Base-by-base conservation (phyloP, 306 rosid species). In the Alnus glutinosa region DNA sequence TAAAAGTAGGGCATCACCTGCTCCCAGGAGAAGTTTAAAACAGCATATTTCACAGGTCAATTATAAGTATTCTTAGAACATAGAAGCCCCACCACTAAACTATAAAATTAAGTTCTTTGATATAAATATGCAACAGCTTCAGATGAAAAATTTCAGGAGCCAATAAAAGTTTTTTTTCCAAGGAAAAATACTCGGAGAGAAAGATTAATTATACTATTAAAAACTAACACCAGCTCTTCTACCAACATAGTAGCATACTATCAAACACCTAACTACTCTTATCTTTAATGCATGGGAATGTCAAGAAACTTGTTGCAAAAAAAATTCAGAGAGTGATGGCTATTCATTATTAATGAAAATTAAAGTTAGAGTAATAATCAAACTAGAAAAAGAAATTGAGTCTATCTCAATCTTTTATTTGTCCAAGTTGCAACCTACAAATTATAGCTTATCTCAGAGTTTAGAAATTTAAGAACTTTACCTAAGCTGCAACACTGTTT, bases 401-500 rank as follows among this genome's bases (percentile, higher is more conserved):
- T 16, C 32, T 42, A 68, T 63, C 46, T 13, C 18, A 36, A 50
- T 42, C 69, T 19, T 4, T 15, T 63, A 10, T 13, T 63, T 32
- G 10, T 63, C 70, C 70, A 63, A 32, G 16, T 13, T 34, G 44
- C 44, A 63, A 30, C 32, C 70, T 32, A 13, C 46, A 63, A 63
- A 63, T 14, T 39, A 34, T 13, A 63, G 44, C 7, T 63, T 12
- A 13, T 36, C 19, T 63, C 44, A 34, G 3, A 63, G 47, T 64
- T 52, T 49, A 50, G 50, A 70, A 59, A 47, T 30, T 34, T 37
- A 75, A 32, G 71, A 47, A 80, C 50, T 58, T 75, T 85, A 85
- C 89, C 89, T 71, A 46, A 28, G 77, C 62, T 55, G 78, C 47
- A 62, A 55, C 36, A 28, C 15, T 70, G 57, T 62, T 75, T 79